phyloP scores from a whole-genome alignment of 2,329 filamentous ascomycete genomes.

The Paecilomyces variotii region DNA sequence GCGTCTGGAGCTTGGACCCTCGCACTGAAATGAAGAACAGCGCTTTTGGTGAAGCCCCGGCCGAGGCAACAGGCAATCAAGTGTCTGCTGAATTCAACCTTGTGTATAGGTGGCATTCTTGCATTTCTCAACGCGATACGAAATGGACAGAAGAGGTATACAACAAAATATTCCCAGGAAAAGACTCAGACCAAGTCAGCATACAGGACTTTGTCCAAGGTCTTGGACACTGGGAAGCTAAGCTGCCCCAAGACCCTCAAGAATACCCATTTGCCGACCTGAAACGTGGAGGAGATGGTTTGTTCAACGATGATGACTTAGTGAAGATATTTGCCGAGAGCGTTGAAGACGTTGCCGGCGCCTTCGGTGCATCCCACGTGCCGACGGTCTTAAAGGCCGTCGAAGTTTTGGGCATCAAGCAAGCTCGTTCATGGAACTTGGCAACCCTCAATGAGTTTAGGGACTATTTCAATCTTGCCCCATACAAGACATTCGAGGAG shows the following conservation, averaged over 20 bases:
- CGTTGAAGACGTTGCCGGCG: constrained; percentile 55
- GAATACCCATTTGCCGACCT: constrained; percentile 44
- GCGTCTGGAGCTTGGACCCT: constrained; percentile 56
- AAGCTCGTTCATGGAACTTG: constrained; percentile 52
- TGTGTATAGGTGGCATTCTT: constrained; percentile 58
- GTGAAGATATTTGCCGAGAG: constrained; percentile 47
- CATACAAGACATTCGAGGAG: constrained; percentile 43
- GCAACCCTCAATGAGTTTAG: constrained; percentile 14
- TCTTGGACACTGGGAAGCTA: constrained; percentile 34
- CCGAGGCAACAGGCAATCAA: constrained; percentile 56
- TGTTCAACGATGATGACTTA: constrained; percentile 51
- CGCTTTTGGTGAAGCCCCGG: constrained; percentile 37
- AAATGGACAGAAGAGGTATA: constrained; percentile 53
- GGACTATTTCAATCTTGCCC: constrained; percentile 8
- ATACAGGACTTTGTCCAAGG: constrained; percentile 27
- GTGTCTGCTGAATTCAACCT: constrained; percentile 63
- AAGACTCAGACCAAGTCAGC: constrained; percentile 4
- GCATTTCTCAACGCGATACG: constrained; percentile 53
- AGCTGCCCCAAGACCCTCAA: constrained; percentile 37
- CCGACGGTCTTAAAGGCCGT: constrained; percentile 51
- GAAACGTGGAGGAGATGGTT: constrained; percentile 42
- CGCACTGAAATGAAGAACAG: constrained; percentile 50
- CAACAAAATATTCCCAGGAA: constrained; percentile 36
- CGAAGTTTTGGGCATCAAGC: constrained; percentile 56
- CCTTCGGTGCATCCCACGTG: constrained; percentile 53